Evolutionary conservation across 2,329 filamentous ascomycete genomes (phyloP), one percentile per base, ranked within the genome.

Genomic region (Claviceps maximensis): DNA sequence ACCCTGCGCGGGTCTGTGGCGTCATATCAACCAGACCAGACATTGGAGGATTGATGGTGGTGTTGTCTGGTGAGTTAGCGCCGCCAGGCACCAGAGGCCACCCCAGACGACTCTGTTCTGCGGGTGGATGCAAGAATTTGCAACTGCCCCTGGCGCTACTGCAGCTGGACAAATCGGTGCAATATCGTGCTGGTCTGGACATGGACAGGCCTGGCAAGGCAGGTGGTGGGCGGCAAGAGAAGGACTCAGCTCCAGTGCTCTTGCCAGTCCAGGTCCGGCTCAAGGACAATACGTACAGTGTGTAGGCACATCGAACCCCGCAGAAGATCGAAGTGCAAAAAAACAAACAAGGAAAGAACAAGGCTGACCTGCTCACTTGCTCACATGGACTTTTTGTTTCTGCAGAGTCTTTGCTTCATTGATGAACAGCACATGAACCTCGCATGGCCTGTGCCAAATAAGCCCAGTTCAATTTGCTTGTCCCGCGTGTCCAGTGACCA

Each of bases 21-120:
- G n/a, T n/a, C n/a, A n/a, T n/a, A n/a, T n/a, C n/a, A n/a, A n/a
- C n/a, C n/a, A n/a, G n/a, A 29, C 27, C 8, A 4, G 27, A 29
- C 27, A 29, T 29, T 29, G 27, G 8, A 29, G 27, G 27, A 29
- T 29, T 29, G 27, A 29, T 8, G 27, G 8, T 6, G 31, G 31
- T 4, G 4, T 3, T 33, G 31, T 45, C 23, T 17, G 5, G 42
- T 19, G 23, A 21, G 7, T 47, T 47, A 41, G 52, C 52, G 52
- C 42, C 52, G 52, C 42, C 52, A 53, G 52, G 52, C 33, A 38
- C 33, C 33, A 38, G 33, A 38, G 12, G 33, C 31, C 33, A 38
- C 33, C n/a, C n/a, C 33, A 38, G 33, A 38, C 33, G 33, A n/a
- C 27, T 19, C 13, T 5, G 19, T 38, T 46, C 38, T 49, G 23